Percentiles rank a stretch among this genome's conserved stretches.
Evolutionary conservation across 495 filamentous ascomycete genomes (phyloP).

Genomic region (Neurospora tetraspora): DNA sequence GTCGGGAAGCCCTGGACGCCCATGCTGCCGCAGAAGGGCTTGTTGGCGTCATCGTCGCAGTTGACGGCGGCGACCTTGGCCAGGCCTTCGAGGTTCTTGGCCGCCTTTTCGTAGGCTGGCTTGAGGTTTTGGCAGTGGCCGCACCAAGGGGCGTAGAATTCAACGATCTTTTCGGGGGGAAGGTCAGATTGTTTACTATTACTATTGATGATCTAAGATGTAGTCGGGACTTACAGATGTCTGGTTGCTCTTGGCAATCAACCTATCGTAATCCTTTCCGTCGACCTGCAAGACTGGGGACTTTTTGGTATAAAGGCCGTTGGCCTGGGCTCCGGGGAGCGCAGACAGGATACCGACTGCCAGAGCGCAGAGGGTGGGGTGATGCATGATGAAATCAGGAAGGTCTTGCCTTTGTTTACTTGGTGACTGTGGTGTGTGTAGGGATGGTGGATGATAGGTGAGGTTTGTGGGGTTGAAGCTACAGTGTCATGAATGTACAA

Average conservation of each 20-base stretch:
- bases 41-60: slow-evolving; percentile 93
- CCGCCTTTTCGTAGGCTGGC: slow-evolving; percentile 90
- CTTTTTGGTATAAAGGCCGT: slow-evolving; percentile 69
- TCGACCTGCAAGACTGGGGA: slow-evolving; percentile 83
- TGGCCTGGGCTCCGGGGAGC: slow-evolving; percentile 51
- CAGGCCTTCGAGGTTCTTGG: slow-evolving; percentile 75
- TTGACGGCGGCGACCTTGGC: slow-evolving; percentile 92
- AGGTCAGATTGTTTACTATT: slow-evolving; percentile 7
- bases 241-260: slow-evolving; percentile 83
- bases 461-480: neutral
- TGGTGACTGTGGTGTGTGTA: neutral
- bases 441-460: neutral
- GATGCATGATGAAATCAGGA: slow-evolving; percentile 28
- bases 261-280: slow-evolving; percentile 68
- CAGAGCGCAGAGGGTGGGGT: slow-evolving; percentile 33
- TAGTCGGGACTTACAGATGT: slow-evolving; percentile 59
- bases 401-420: neutral
- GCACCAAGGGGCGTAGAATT: slow-evolving; percentile 94
- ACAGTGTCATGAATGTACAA: slow-evolving; percentile 1
- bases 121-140: slow-evolving; percentile 94
- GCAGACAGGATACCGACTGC: slow-evolving; percentile 40
- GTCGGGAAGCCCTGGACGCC: slow-evolving; percentile 95
- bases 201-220: neutral
- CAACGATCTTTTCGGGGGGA: slow-evolving; percentile 36
- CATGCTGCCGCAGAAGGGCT: slow-evolving; percentile 75